Evolutionary conservation across 768 basidiomycete genomes (phyloP).

Genomic region (Rhodocollybia butyracea): DNA sequence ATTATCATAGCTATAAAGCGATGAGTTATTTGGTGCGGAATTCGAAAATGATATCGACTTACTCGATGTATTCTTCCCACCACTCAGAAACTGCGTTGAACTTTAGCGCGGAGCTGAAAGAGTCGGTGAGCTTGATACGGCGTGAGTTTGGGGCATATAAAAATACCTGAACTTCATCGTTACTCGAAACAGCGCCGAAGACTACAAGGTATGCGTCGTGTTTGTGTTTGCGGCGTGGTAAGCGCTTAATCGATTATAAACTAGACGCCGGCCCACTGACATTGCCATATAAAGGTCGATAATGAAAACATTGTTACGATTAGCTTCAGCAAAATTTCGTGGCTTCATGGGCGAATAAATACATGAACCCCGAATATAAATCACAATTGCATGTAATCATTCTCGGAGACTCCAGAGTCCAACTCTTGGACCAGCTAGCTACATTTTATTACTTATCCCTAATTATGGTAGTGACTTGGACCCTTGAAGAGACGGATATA

Average conservation of each 20-base stretch:
- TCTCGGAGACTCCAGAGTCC: too few relatives aligned
- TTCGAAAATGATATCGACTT: slow-evolving; percentile 25
- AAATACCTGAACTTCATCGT: slow-evolving; percentile 63
- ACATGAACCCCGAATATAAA: too few relatives aligned
- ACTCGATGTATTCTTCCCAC: slow-evolving; percentile 93
- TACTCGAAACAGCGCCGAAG: background rate
- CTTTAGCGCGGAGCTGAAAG: slow-evolving; percentile 71
- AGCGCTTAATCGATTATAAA: background rate
- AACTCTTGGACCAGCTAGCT: too few relatives aligned
- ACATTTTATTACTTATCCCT: too few relatives aligned
- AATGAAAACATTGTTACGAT: too few relatives aligned
- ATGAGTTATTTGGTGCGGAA: background rate
- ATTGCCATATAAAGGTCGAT: too few relatives aligned
- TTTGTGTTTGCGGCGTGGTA: background rate
- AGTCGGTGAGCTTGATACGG: background rate
- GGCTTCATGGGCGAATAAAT: too few relatives aligned
- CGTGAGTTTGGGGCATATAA: background rate
- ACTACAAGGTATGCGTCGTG: background rate
- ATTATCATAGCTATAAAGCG: slow-evolving; percentile 65
- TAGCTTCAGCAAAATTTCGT: too few relatives aligned
- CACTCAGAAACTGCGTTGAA: slow-evolving; percentile 91
- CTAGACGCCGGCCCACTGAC: too few relatives aligned
- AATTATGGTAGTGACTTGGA: too few relatives aligned
- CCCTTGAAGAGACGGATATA: too few relatives aligned
- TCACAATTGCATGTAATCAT: too few relatives aligned